Base-by-base conservation (phyloP, 1,284 basidiomycete species). In the Pseudozyma flocculosa region DNA sequence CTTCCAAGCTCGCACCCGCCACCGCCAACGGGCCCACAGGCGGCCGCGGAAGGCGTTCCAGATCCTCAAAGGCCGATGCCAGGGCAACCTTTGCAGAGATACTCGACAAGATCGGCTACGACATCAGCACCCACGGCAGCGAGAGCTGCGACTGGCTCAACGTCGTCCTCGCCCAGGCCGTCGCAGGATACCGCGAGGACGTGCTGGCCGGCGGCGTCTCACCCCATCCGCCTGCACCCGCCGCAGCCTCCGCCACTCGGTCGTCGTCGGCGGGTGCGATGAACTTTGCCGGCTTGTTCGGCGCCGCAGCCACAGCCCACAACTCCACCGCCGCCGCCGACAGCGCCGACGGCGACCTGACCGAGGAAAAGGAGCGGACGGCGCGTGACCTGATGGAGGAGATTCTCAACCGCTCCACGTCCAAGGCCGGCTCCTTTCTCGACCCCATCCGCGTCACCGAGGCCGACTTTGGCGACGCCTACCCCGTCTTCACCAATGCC, bases 101-200 rank as follows among this genome's bases (percentile, higher is more conserved):
- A 9, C 78, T 84, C 21, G 66, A 73, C n/a, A 80, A 81, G 45
- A 78, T 81, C 4, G 73, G 69, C 4, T 84, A 84, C 66, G 83
- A 84, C 54, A 78, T 84, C 63, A 75, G 80, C 2, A 79, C 79
- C 14, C 83, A 84, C 61, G 70, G 81, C 3, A 75, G 81, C 13
- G 83, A 85, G 61, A 80, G 80, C 17, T 74, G 81, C 24, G 83
- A 82, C 59, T 84, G 83, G 83, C 71, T 84, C 41, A 84, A 84
- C 65, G 82, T 84, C 34, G 76, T 85, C 18, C 72, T 83, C 24
- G 82, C 82, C 4, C 83, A 84, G 70, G 81, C 82, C 34, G 72
- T 79, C 24, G 62, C 68, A 14, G 75, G 72, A 10, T 80, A 79
- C 61, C 63, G 78, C 72, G 53, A 70, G 79, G 54, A 75, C 76